A percentile compares a stretch with the other conserved stretches of the same genome.
These are phyloP conservation scores for Schrenkiella parvula DNA, from an alignment of 345 rosid genomes.

Conservation along the genomic window DNA sequence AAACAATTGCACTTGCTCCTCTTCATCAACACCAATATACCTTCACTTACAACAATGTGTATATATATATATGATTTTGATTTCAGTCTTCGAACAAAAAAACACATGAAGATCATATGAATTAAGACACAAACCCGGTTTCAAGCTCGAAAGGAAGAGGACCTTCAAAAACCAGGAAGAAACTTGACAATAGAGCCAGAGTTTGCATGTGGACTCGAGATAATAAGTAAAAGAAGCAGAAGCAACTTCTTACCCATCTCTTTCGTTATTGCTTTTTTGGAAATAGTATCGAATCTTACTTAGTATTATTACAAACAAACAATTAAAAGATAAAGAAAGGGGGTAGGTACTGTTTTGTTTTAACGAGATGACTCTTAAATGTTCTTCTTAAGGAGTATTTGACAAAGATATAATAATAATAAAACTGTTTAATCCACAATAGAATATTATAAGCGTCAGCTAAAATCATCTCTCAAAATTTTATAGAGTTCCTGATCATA, in stretches of 20 bases:
- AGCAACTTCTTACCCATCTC: background rate
- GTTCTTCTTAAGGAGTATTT: too few relatives aligned
- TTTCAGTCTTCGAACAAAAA: background rate
- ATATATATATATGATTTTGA: background rate
- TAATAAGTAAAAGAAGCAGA: background rate
- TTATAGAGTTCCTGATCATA: too few relatives aligned
- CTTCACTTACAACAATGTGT: background rate
- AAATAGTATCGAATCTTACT: too few relatives aligned
- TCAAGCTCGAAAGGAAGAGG: conserved; percentile 10
- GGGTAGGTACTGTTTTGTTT: too few relatives aligned
- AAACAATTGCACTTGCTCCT: background rate
- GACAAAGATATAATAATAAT: too few relatives aligned
- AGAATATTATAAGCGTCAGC: too few relatives aligned
- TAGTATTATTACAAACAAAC: too few relatives aligned
- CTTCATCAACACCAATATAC: conserved; percentile 4
- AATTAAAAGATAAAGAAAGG: too few relatives aligned
- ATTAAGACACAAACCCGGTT: background rate
- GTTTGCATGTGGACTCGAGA: background rate
- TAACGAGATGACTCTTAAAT: too few relatives aligned
- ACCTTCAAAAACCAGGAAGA: conserved; percentile 8
- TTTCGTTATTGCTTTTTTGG: too few relatives aligned
- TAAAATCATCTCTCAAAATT: too few relatives aligned
- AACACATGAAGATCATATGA: background rate
- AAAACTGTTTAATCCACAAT: too few relatives aligned
- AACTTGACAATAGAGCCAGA: background rate